phyloP scores from a whole-genome alignment of 768 basidiomycete genomes.

The Hygrophoropsis aurantiaca region DNA sequence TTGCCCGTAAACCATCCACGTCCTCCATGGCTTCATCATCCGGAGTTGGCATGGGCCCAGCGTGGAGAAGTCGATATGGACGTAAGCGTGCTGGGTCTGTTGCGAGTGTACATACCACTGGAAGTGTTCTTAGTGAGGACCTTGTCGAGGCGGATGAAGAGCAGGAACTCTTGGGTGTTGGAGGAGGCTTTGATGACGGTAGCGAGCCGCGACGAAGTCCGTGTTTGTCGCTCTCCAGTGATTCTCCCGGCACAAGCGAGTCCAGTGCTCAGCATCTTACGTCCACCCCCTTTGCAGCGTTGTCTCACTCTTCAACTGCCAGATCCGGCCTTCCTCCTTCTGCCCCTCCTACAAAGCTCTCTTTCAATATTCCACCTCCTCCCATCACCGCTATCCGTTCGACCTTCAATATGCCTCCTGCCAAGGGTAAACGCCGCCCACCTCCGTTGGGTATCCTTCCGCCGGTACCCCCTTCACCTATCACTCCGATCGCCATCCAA shows the following conservation, averaged over 20 bases:
- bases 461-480: conserved; percentile 73
- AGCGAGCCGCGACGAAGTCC: conserved; percentile 35
- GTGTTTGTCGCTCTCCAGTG: conserved; percentile 28
- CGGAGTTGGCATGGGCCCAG: conserved; percentile 64
- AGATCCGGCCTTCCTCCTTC: conserved; percentile 33
- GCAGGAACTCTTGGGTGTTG: conserved; percentile 64
- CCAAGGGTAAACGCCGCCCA: conserved; percentile 60
- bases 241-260: conserved; percentile 35
- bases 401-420: conserved; percentile 44
- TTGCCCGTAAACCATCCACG: conserved; percentile 69
- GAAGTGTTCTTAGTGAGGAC: conserved; percentile 76
- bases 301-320: conserved; percentile 2
- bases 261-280: conserved; percentile 18
- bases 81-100: conserved; percentile 75
- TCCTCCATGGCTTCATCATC: conserved; percentile 57
- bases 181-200: conserved; percentile 56
- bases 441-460: conserved; percentile 61
- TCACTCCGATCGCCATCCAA: conserved; percentile 48
- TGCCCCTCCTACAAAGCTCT: conserved; percentile 57
- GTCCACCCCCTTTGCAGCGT: conserved; percentile 25
- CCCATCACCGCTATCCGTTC: conserved; percentile 54
- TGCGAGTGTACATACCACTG: conserved; percentile 65
- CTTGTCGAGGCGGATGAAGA: conserved; percentile 85
- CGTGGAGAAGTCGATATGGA: conserved; percentile 65
- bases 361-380: conserved; percentile 50